Evolutionary conservation across 805 yeast species (phyloP).

Genomic region (Dipodascus geniculatus): DNA sequence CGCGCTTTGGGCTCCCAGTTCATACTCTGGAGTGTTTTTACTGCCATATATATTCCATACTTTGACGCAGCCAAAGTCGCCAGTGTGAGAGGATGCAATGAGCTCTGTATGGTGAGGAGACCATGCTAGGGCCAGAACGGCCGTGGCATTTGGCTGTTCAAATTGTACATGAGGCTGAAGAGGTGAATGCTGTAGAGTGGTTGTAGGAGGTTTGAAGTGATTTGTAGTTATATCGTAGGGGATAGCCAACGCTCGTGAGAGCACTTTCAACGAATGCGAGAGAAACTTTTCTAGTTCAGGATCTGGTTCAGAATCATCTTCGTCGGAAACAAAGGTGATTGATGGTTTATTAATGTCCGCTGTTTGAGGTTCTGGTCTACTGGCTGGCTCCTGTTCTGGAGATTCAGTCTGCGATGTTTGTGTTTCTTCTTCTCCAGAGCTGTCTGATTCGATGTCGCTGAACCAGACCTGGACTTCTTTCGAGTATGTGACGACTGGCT

Average conservation of each 20-base stretch:
- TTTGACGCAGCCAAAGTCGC: constrained; percentile 21
- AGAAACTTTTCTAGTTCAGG: constrained; percentile 14
- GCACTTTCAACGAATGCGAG: constrained; percentile 22
- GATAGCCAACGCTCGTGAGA: constrained; percentile 22
- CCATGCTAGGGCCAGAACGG: constrained; percentile 26
- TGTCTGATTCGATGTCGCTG: constrained; percentile 2
- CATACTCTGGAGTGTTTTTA: constrained; percentile 28
- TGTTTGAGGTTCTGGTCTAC: not conserved
- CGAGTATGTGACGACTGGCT: constrained; percentile 14
- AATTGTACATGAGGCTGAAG: constrained; percentile 14
- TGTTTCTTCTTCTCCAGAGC: constrained; percentile 2
- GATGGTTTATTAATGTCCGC: not conserved
- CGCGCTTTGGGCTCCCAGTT: constrained; percentile 32
- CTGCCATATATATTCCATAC: constrained; percentile 28
- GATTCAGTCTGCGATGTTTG: no score
- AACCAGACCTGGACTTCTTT: constrained; percentile 20
- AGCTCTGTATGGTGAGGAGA: constrained; percentile 27
- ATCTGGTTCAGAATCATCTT: constrained; percentile 6
- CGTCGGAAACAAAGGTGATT: constrained; percentile 1
- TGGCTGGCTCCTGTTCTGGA: not conserved
- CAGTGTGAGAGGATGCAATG: constrained; percentile 24
- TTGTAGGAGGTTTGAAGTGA: constrained; percentile 13
- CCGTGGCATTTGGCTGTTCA: constrained; percentile 16
- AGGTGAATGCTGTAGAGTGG: constrained; percentile 2
- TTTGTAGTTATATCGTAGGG: constrained; percentile 23